Evolutionary conservation across 1,139 yeast genomes (phyloP), one percentile per base, ranked within the genome.

Genomic region (Hansenula lynferdii): DNA sequence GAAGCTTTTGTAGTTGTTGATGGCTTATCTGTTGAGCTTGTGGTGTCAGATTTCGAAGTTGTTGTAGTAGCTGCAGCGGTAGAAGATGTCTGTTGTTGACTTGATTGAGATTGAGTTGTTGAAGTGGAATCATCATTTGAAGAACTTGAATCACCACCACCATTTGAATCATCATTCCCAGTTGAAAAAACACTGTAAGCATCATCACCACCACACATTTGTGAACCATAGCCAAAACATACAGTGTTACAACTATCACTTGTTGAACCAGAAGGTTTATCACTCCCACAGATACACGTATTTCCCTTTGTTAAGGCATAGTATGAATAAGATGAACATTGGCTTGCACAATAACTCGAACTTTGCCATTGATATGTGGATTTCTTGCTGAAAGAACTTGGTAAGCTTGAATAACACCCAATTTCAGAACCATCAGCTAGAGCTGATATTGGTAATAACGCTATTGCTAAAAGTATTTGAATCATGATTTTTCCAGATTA

Each of bases 241-340:
- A 49, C 39, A 2, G 53, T 52, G 44, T 59, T 50, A 62, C 92
- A 83, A 23, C 47, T 41, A 9, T 44, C 37, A 11, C 65, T 42
- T n/a, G 52, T 37, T 23, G 47, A 49, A 16, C 61, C 46, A 2
- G 67, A 46, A 2, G 95, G 95, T 16, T 68, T 54, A 1, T 63
- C 47, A 43, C 63, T 54, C 43, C 90, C 85, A 60, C 96, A 86
- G 54, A 67, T 76, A 61, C 96, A 86, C 17, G 64, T 60, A 38
- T 64, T 56, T 29, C 87, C 90, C 30, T 70, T 54, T 15, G 64
- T 61, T 33, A 82, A 50, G 8, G 92, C 95, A 50, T 79, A 72
- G 50, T 76, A 82, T 4, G 77, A 62, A 41, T 63, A 68, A 20
- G 67, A 61, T 1, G 79, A 66, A 1, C 79, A 60, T 51, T 80